phyloP scores from a whole-genome alignment of 768 basidiomycete genomes.

The Lentinula boryana region DNA sequence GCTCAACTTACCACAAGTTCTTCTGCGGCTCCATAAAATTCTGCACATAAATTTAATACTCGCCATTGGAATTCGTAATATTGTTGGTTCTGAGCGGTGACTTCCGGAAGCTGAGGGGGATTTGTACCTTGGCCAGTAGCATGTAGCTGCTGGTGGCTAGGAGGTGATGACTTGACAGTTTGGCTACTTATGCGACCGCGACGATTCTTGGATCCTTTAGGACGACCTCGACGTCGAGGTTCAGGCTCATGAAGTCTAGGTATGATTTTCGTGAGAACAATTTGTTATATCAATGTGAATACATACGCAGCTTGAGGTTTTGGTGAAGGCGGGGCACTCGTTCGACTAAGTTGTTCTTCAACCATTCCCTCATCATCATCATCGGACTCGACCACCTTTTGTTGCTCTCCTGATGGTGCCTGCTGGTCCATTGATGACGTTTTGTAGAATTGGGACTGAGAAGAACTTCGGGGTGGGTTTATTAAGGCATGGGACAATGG shows the following conservation, averaged over 20 bases:
- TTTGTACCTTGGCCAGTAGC: not conserved
- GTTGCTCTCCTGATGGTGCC: conserved; percentile 43
- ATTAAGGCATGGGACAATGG: conserved; percentile 70
- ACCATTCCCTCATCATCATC: conserved; percentile 73
- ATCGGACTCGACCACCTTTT: conserved; percentile 58
- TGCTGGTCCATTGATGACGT: conserved; percentile 40
- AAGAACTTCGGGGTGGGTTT: conserved; percentile 39
- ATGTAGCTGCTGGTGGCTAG: not conserved
- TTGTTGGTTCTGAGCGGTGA: conserved; percentile 64
- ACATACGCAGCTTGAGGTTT: conserved; percentile 17
- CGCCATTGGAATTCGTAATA: conserved; percentile 89
- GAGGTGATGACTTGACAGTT: conserved; percentile 5
- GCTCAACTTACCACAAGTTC: conserved; percentile 65
- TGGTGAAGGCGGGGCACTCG: conserved; percentile 31
- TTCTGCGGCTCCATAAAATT: conserved; percentile 83
- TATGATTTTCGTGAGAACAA: not conserved
- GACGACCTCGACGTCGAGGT: conserved; percentile 69
- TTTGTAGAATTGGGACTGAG: conserved; percentile 9
- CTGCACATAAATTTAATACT: conserved; percentile 73
- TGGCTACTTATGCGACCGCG: conserved; percentile 33
- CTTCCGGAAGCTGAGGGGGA: conserved; percentile 24
- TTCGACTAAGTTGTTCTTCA: conserved; percentile 56
- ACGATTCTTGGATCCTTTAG: conserved; percentile 74
- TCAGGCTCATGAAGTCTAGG: conserved; percentile 23
- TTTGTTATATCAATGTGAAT: not conserved